These are phyloP conservation scores for Ustilago esculenta DNA, from an alignment of 1,284 basidiomycete species.

Conservation along the genomic window DNA sequence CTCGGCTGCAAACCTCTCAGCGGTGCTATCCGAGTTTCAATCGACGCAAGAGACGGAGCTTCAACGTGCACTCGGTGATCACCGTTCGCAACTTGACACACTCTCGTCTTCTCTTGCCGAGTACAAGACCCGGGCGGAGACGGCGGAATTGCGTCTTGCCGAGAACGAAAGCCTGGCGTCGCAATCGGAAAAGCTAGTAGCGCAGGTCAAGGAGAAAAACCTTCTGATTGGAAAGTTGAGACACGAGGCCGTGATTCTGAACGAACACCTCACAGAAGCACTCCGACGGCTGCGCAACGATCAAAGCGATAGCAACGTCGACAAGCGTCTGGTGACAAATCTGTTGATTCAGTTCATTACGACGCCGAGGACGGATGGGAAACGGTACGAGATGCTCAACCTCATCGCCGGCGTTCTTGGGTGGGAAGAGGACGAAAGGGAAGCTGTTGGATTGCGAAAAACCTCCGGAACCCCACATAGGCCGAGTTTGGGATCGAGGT, in stretches of 20 bases:
- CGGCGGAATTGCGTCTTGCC: constrained; percentile 74
- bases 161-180: not conserved
- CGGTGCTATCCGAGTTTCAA: constrained; percentile 94
- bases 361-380: constrained; percentile 88
- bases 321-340: constrained; percentile 90
- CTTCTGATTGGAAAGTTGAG: constrained; percentile 88
- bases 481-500: not conserved
- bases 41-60: constrained; percentile 73
- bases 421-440: constrained; percentile 89
- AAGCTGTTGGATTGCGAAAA: constrained; percentile 83
- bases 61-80: constrained; percentile 80
- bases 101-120: constrained; percentile 80
- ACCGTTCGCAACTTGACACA: constrained; percentile 78
- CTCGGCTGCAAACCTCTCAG: constrained; percentile 84
- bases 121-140: constrained; percentile 83
- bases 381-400: constrained; percentile 95
- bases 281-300: constrained; percentile 88
- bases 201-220: constrained; percentile 93
- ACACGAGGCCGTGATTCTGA: constrained; percentile 84
- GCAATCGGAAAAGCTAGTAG: constrained; percentile 68
- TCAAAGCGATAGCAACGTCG: constrained; percentile 87
- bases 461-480: too few species aligned
- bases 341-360: constrained; percentile 90
- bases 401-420: constrained; percentile 86
- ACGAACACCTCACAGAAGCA: constrained; percentile 96